Evolutionary conservation across 495 filamentous ascomycete species (phyloP).

Genomic region (Hypomontagnella monticulosa): DNA sequence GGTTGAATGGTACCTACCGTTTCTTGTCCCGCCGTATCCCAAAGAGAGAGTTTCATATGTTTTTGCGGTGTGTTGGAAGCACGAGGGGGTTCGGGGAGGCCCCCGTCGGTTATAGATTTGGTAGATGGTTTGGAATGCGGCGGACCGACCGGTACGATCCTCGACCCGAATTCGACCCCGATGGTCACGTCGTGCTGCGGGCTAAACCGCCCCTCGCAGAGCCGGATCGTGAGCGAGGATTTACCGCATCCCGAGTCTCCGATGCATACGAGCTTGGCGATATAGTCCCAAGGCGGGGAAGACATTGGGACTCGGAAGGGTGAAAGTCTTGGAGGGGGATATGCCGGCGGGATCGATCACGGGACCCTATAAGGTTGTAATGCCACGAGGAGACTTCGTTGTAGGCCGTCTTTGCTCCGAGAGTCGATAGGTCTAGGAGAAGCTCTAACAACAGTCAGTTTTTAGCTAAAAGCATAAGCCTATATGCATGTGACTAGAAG

Average conservation of each 20-base stretch:
- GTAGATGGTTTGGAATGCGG: constrained; percentile 62
- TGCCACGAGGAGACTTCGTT: not conserved
- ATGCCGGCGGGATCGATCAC: constrained; percentile 6
- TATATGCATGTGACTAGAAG: constrained; percentile 14
- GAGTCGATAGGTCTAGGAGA: not conserved
- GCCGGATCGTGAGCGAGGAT: constrained; percentile 86
- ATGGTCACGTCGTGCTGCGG: constrained; percentile 96
- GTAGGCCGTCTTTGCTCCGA: constrained; percentile 6
- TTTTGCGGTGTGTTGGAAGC: constrained; percentile 62
- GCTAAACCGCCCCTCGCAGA: constrained; percentile 96
- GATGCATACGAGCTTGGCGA: constrained; percentile 97
- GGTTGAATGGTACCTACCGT: constrained; percentile 54
- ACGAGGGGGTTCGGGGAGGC: constrained; percentile 50
- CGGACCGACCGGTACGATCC: constrained; percentile 90
- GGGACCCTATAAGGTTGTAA: constrained; percentile 1
- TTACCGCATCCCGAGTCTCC: constrained; percentile 96
- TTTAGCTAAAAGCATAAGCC: constrained; percentile 3
- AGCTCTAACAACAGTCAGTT: constrained; percentile 15
- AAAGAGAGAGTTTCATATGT: constrained; percentile 79
- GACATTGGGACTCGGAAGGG: constrained; percentile 52
- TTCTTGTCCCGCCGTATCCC: constrained; percentile 98
- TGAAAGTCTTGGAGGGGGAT: constrained; percentile 3
- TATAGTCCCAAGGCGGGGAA: constrained; percentile 89
- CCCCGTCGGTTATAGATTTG: constrained; percentile 44
- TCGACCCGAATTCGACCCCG: constrained; percentile 95